Base-by-base conservation (phyloP, 371 early-diverging fungal species). In the Blakeslea trispora region DNA sequence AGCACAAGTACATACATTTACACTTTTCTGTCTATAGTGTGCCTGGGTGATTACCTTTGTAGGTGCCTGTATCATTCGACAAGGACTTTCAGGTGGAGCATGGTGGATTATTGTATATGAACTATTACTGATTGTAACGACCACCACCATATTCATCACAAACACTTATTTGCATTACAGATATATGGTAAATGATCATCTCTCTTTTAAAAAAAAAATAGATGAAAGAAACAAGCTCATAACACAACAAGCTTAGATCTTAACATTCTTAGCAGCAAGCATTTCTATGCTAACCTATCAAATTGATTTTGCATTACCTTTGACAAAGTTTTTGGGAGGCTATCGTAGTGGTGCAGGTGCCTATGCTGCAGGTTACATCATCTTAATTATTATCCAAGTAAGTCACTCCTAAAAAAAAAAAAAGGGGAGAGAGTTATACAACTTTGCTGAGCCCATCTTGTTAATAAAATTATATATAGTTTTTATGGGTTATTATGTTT, bases 51-150 rank as follows among this genome's bases (percentile, higher is more conserved):
- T 78, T 56, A 60, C 75, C 0, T 71, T 78, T 57, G 63, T 73
- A 24, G 75, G 69, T 28, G 59, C 69, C 10, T 72, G 73, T 54
- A 65, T 69, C 4, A 47, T 67, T 22, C 57, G 68, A 42, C 35
- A 18, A 8, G 43, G 42, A 21, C 41, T 72, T 19, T 14, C 49
- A n/a, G 61, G 66, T 28, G 67, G 56, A 28, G 60, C 64, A 13
- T 78, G 75, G 71, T 78, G 79, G 79, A 63, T 78, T 19, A 45
- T 75, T 45, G 61, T 78, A 17, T 78, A 64, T 40, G 69, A 78
- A 47, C 53, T 78, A 11, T 23, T 78, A 3, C 42, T 78, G 17
- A 55, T 69, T 37, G 41, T 67, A 44, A 61, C 61, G 40, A 64
- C 60, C 11, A 34, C 49, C 5, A 49, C 50, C 43, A 50, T 63